These are phyloP conservation scores for Globisporangium heterothallicum DNA, from an alignment of 352 stramenopile species.

Conservation along the genomic window DNA sequence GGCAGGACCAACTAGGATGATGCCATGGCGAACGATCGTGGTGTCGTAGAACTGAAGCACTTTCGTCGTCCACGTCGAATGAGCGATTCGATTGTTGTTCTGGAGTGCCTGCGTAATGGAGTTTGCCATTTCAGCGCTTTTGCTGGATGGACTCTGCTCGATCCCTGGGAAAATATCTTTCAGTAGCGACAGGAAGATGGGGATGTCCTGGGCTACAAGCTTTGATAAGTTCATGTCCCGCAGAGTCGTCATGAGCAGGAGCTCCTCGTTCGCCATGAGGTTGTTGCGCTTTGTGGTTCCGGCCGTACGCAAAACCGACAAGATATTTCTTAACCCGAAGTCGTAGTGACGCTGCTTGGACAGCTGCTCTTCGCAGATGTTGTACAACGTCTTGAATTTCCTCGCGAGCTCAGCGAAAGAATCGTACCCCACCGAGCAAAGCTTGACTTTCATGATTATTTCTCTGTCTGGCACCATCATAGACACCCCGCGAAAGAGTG, in stretches of 20 bases:
- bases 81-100: conserved; percentile 58
- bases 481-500: conserved; percentile 91
- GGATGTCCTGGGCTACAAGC: conserved; percentile 88
- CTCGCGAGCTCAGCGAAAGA: conserved; percentile 90
- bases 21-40: conserved; percentile 89
- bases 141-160: conserved; percentile 35
- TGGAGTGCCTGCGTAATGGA: conserved; percentile 67
- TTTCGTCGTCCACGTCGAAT: conserved; percentile 80
- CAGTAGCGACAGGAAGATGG: conserved; percentile 89
- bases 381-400: conserved; percentile 96
- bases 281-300: conserved; percentile 94
- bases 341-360: conserved; percentile 93
- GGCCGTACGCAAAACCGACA: conserved; percentile 94
- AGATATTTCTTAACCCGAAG: conserved; percentile 92
- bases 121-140: conserved; percentile 67
- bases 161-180: conserved; percentile 82
- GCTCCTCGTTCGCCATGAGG: conserved; percentile 88
- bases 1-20: conserved; percentile 86
- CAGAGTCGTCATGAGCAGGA: conserved; percentile 94
- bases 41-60: conserved; percentile 92
- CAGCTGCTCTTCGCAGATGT: conserved; percentile 92
- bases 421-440: conserved; percentile 91
- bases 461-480: conserved; percentile 97
- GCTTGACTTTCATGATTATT: conserved; percentile 94
- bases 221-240: conserved; percentile 94